These are phyloP conservation scores for Hysterium pulicare DNA, from an alignment of 2,329 filamentous ascomycete species.

Conservation along the genomic window DNA sequence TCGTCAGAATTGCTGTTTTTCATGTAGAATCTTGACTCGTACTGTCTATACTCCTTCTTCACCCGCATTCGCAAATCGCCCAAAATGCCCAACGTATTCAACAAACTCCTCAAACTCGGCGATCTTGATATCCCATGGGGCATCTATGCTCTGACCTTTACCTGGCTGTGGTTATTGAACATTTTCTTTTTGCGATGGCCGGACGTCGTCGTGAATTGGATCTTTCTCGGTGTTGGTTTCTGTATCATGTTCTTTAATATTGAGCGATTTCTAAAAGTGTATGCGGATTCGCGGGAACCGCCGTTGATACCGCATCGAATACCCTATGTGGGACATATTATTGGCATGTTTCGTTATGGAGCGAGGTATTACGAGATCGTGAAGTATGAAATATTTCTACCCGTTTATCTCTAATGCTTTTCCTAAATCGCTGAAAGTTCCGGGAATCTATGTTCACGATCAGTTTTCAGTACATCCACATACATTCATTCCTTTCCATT, in stretches of 20 bases:
- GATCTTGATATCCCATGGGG: too few species aligned
- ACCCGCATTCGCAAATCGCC: too few species aligned
- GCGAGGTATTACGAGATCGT: conserved; percentile 31
- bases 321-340: conserved; percentile 42
- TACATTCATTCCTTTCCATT: not conserved
- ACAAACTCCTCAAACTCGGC: too few species aligned
- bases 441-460: not conserved
- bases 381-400: conserved; percentile 21
- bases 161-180: too few species aligned
- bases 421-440: not conserved
- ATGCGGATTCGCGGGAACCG: conserved; percentile 33
- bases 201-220: too few species aligned
- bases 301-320: conserved; percentile 35
- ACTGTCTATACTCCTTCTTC: too few species aligned
- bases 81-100: too few species aligned
- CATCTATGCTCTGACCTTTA: too few species aligned
- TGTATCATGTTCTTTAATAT: not conserved
- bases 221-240: too few species aligned
- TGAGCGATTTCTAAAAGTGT: not conserved
- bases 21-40: too few species aligned
- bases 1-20: too few species aligned
- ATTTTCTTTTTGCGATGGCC: too few species aligned
- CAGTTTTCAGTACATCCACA: not conserved
- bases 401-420: not conserved
- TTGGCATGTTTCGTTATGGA: conserved; percentile 32